Evolutionary conservation across 2,329 filamentous ascomycete genomes (phyloP).

Genomic region (Phoma sp.): DNA sequence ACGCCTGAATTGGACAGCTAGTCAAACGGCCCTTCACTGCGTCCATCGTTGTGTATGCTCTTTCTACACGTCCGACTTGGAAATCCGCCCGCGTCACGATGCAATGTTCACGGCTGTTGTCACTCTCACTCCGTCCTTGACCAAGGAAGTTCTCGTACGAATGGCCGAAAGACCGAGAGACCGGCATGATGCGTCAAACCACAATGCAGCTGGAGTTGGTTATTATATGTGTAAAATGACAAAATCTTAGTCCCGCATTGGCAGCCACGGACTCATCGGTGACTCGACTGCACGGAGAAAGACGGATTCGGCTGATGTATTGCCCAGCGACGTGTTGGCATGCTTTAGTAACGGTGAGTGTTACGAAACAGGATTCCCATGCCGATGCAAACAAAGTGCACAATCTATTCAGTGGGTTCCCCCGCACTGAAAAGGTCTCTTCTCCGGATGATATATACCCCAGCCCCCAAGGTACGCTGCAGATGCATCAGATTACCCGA

Average conservation of each 20-base stretch:
- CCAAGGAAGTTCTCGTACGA: neutral
- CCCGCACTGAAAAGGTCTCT: constrained; percentile 1
- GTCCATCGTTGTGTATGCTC: too few relatives aligned
- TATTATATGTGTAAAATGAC: neutral
- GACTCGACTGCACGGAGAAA: neutral
- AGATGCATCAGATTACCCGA: neutral
- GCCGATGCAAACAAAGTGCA: neutral
- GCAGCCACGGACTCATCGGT: neutral
- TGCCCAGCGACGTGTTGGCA: neutral
- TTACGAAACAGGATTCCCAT: neutral
- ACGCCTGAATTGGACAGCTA: too few relatives aligned
- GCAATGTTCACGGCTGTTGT: too few relatives aligned
- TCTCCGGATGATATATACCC: constrained; percentile 6
- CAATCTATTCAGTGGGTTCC: neutral
- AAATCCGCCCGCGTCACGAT: too few relatives aligned
- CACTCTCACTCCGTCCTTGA: neutral
- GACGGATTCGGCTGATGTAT: neutral
- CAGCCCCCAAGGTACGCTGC: constrained; percentile 5
- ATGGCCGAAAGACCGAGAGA: neutral
- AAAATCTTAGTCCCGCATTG: too few relatives aligned
- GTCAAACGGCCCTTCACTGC: too few relatives aligned
- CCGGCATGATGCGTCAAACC: neutral
- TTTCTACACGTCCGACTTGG: too few relatives aligned
- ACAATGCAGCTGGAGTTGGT: neutral
- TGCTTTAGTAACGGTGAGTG: neutral